phyloP scores from a whole-genome alignment of 345 rosid species.

The Salix caprea region DNA sequence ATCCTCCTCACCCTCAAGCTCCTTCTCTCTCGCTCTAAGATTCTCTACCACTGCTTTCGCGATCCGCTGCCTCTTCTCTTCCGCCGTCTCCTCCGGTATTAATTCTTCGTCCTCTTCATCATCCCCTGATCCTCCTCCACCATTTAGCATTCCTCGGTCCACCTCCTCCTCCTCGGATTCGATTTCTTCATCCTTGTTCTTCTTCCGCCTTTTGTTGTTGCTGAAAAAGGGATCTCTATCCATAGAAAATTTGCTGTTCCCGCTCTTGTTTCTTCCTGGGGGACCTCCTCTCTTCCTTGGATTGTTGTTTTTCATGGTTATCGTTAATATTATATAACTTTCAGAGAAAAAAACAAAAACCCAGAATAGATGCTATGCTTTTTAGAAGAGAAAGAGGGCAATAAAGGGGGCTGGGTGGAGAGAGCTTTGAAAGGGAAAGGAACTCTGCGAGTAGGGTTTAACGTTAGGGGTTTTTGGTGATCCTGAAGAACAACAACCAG shows the following conservation, averaged over 20 bases:
- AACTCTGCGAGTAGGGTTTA: too few relatives aligned
- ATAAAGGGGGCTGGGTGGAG: background rate
- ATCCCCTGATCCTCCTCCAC: conserved; percentile 33
- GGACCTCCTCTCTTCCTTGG: background rate
- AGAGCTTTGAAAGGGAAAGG: too few relatives aligned
- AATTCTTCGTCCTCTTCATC: conserved; percentile 30
- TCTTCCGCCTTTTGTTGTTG: conserved; percentile 44
- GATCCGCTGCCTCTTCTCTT: conserved; percentile 65
- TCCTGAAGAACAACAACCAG: too few relatives aligned
- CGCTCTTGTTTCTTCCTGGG: conserved; percentile 19
- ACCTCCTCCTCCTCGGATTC: conserved; percentile 40
- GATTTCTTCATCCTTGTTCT: conserved; percentile 51
- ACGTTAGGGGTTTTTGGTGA: too few relatives aligned
- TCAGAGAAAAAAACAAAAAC: too few relatives aligned
- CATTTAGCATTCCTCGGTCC: background rate
- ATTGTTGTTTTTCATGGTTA: too few relatives aligned
- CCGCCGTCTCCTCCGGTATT: conserved; percentile 43
- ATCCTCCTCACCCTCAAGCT: conserved; percentile 32
- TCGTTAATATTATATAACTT: too few relatives aligned
- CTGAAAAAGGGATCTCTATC: conserved; percentile 45
- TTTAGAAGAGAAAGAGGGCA: background rate
- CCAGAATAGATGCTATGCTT: too few relatives aligned
- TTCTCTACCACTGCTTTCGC: conserved; percentile 49
- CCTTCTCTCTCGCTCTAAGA: conserved; percentile 34
- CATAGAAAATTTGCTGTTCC: conserved; percentile 13